Evolutionary conservation across 441 rosid species (phyloP), one percentile per base, ranked within the genome.

Genomic region (Gossypium lobatum): DNA sequence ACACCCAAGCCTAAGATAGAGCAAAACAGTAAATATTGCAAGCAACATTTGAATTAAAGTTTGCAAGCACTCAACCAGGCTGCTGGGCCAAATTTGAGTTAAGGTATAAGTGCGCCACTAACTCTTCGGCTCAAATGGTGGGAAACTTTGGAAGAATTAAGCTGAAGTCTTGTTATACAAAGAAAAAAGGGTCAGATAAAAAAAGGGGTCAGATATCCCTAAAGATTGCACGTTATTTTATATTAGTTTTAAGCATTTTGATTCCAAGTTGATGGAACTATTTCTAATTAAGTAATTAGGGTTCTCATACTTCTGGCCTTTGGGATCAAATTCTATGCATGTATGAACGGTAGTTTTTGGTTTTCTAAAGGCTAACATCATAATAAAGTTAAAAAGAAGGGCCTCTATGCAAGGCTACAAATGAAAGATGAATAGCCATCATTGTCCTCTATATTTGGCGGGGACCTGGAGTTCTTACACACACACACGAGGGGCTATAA

Each of bases 331-430:
- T 14, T 60, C 42, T 34, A 34, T 34, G 42, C 6, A 34, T 34
- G 42, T 34, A 34, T 34, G 9, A 34, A 34, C 9, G 9, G 9
- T 18, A 18, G 18, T 5, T 16, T 52, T 52, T 52, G 57, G 20
- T 5, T 16, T 52, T 52, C 20, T n/a, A 23, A 64, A 11, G 18
- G 25, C 37, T 7, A 39, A 7, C 67, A 63, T 39, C 42, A 34
- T 34, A 6, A 34, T 55, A 63, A 52, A 52, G 62, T 58, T 59
- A 58, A 63, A 4, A 39, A 79, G 82, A 75, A 66, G 57, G 76
- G 70, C 62, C 37, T 45, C 66, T 25, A 54, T 45, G 70, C 74
- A 72, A 67, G n/a, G 45, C 66, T 66, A 72, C 78, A 76, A 76
- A 68, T 11, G 64, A 55, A 72, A 72, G 45, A 73, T 39, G 31